Conservation (phyloP, 305 asterid genomes). For the Fraxinus sp. region DNA sequence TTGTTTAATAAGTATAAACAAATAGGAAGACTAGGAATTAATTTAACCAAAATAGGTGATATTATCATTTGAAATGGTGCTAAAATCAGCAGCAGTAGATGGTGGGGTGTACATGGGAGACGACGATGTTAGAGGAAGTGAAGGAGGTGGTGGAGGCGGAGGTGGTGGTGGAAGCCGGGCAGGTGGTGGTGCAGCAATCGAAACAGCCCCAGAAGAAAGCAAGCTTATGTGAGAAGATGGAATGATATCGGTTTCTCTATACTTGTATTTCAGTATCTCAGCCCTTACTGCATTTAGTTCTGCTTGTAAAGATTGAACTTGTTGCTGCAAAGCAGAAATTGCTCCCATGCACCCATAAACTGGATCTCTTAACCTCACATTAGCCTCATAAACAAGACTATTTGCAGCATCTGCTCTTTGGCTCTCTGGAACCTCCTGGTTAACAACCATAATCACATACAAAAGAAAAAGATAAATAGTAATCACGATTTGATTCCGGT, state of each 20-base stretch:
- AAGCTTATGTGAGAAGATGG: conserved; percentile 41
- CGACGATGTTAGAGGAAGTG: conserved; percentile 24
- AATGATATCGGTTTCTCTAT: conserved; percentile 27
- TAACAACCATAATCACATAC: background rate
- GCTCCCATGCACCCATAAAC: conserved; percentile 92
- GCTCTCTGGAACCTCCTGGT: conserved; percentile 71
- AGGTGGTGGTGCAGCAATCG: conserved; percentile 38
- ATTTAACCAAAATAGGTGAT: conserved; percentile 61
- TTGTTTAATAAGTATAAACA: background rate
- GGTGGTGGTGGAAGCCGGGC: conserved; percentile 31
- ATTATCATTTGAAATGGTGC: conserved; percentile 42
- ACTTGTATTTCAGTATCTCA: conserved; percentile 59
- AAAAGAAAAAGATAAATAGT: background rate
- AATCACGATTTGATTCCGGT: background rate
- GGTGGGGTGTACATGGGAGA: conserved; percentile 45
- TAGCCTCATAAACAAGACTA: conserved; percentile 83
- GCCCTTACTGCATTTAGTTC: conserved; percentile 52
- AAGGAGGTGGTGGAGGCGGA: conserved; percentile 27
- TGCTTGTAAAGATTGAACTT: conserved; percentile 59
- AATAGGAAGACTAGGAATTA: conserved; percentile 10
- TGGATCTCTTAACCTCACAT: conserved; percentile 75
- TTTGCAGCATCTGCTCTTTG: conserved; percentile 81
- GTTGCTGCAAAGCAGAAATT: conserved; percentile 66
- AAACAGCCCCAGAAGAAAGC: conserved; percentile 45
- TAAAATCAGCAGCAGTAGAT: conserved; percentile 47